Percentiles rank a stretch among this genome's conserved stretches.
These are phyloP conservation scores for Salicornia ramosissima DNA, from an alignment of 148 eudicot species.

Conservation along the genomic window DNA sequence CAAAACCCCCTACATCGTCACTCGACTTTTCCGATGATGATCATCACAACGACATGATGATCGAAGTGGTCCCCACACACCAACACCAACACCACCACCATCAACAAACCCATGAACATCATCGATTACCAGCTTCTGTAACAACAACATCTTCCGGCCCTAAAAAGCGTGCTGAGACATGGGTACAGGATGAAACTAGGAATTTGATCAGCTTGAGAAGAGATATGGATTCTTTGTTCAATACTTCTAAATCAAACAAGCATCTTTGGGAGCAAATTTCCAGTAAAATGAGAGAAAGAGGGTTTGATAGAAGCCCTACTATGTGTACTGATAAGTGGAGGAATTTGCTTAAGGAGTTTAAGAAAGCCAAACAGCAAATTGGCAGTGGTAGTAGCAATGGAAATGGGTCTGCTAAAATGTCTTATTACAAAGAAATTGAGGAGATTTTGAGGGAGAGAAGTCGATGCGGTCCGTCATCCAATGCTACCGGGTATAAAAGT, in stretches of 20 bases:
- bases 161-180: conserved; percentile 78
- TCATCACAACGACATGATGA: conserved; percentile 38
- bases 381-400: conserved; percentile 10
- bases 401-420: conserved; percentile 55
- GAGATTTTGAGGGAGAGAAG: conserved; percentile 58
- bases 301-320: conserved; percentile 86
- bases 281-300: conserved; percentile 68
- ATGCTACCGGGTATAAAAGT: conserved; percentile 11
- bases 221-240: conserved; percentile 60
- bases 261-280: conserved; percentile 93
- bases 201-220: conserved; percentile 49
- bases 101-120: conserved; percentile 15
- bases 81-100: conserved; percentile 31
- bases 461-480: conserved; percentile 17
- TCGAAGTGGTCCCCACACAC: conserved; percentile 33
- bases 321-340: conserved; percentile 99
- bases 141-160: conserved; percentile 20
- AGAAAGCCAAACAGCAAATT: conserved; percentile 48
- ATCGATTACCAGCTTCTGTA: neutral
- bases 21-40: conserved; percentile 32
- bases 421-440: conserved; percentile 70
- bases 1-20: conserved; percentile 18
- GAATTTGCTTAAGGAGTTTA: conserved; percentile 73
- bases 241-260: conserved; percentile 76
- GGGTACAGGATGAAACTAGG: conserved; percentile 80